Conservation (phyloP, 257 asterid species). For the Lycium ferocissimum region DNA sequence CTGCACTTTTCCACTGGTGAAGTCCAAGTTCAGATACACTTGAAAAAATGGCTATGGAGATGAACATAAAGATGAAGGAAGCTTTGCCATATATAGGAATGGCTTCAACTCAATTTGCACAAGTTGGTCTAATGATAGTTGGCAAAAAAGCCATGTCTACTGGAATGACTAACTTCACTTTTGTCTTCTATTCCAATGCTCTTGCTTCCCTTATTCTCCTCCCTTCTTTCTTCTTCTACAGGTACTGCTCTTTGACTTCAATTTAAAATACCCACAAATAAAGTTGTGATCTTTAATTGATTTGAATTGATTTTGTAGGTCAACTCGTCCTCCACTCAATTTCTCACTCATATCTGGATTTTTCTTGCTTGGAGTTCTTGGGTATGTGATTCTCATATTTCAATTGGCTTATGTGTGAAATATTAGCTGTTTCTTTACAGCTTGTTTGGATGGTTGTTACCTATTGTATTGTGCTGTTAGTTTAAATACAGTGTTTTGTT, state of each 20-base stretch:
- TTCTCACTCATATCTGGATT: conserved; percentile 60
- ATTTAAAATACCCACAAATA: conserved; percentile 46
- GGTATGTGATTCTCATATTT: conserved; percentile 51
- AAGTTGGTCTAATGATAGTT: conserved; percentile 74
- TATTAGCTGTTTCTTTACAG: too few species aligned
- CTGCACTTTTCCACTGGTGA: background rate
- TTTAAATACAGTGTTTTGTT: too few species aligned
- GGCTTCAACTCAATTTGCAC: conserved; percentile 67
- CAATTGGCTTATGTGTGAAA: background rate
- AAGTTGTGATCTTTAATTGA: background rate
- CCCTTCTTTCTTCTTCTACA: conserved; percentile 75
- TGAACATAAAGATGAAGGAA: conserved; percentile 43
- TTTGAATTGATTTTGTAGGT: conserved; percentile 34
- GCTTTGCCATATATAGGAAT: conserved; percentile 76
- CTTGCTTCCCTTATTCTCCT: conserved; percentile 83
- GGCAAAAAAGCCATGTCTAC: conserved; percentile 76
- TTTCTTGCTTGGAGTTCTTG: conserved; percentile 79
- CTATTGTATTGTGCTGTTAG: too few species aligned
- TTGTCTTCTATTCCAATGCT: conserved; percentile 83
- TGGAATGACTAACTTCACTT: conserved; percentile 85
- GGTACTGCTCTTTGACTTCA: conserved; percentile 41
- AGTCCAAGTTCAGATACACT: too few species aligned
- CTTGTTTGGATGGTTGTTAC: too few species aligned
- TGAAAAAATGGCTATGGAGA: conserved; percentile 14
- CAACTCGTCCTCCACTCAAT: conserved; percentile 68